These are phyloP conservation scores for Elsinoe australis DNA, from an alignment of 2,329 filamentous ascomycete species.

Conservation along the genomic window DNA sequence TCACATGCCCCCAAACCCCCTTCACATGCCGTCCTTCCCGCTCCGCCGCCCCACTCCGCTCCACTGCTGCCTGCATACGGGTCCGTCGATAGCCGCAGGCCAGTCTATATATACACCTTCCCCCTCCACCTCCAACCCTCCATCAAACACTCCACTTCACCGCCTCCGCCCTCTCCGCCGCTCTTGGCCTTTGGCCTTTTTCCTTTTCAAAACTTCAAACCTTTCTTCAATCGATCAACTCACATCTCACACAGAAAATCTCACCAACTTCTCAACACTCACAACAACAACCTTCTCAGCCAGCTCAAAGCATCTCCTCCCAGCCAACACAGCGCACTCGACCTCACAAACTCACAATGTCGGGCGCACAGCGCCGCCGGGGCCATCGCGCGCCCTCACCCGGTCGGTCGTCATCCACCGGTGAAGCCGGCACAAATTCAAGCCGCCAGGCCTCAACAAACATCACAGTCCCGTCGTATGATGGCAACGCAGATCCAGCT, in stretches of 20 bases:
- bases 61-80: conserved; percentile 9
- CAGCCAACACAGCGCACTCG: too few species aligned
- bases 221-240: not conserved
- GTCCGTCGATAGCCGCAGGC: not conserved
- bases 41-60: not conserved
- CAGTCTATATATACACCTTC: conserved; percentile 6
- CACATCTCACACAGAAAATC: not conserved
- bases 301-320: too few species aligned
- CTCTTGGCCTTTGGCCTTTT: not conserved
- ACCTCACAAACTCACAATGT: too few species aligned
- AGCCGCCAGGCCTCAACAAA: not conserved
- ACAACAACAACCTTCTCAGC: too few species aligned
- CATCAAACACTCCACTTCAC: not conserved
- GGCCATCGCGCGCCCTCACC: not conserved
- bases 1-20: not conserved
- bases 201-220: not conserved
- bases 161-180: conserved; percentile 4
- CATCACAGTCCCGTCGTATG: conserved; percentile 8
- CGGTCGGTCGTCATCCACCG: conserved; percentile 2
- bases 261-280: too few species aligned
- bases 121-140: not conserved
- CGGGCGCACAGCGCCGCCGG: conserved; percentile 15
- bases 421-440: not conserved
- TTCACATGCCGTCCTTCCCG: not conserved
- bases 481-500: conserved; percentile 21